A percentile compares a stretch with the other conserved stretches of the same genome.
These are phyloP conservation scores for Acanthamoeba castellanii DNA, from an alignment of 208 protist genomes.

Conservation along the genomic window DNA sequence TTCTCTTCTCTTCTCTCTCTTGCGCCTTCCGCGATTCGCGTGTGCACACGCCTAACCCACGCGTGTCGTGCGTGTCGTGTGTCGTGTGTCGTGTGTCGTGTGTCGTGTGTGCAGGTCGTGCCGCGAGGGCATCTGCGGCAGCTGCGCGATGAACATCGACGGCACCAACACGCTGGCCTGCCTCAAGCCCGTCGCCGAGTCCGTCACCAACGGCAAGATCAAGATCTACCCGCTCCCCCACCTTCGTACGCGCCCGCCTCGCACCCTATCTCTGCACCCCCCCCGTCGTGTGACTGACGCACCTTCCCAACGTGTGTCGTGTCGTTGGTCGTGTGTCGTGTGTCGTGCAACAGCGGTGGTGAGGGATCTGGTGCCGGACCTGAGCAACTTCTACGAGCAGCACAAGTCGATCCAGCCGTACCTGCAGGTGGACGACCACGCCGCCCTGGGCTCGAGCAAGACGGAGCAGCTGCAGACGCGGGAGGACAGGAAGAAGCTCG, in stretches of 20 bases:
- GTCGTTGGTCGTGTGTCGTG: constrained; percentile 77
- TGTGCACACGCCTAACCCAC: neutral
- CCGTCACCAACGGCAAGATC: constrained; percentile 64
- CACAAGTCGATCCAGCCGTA: constrained; percentile 91
- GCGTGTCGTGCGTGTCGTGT: too few species aligned
- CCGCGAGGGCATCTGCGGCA: constrained; percentile 91
- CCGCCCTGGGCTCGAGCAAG: neutral
- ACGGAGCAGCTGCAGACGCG: constrained; percentile 85
- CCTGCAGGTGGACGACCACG: constrained; percentile 78
- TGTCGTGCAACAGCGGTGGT: constrained; percentile 86
- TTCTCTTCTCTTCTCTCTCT: neutral
- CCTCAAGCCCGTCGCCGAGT: constrained; percentile 84
- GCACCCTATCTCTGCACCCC: constrained; percentile 84
- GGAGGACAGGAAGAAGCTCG: constrained; percentile 86
- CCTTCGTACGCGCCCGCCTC: constrained; percentile 80
- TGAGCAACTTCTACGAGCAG: constrained; percentile 91
- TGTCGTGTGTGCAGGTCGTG: constrained; percentile 87
- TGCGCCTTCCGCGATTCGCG: neutral
- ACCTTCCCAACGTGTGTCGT: too few species aligned
- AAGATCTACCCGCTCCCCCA: constrained; percentile 91
- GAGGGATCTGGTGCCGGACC: constrained; percentile 91
- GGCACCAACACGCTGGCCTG: constrained; percentile 89
- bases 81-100: too few species aligned
- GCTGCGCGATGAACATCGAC: constrained; percentile 78
- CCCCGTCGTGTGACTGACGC: constrained; percentile 89